Evolutionary conservation across 2,329 filamentous ascomycete species (phyloP), one percentile per base, ranked within the genome.

Genomic region (Colletotrichum echinochloae): DNA sequence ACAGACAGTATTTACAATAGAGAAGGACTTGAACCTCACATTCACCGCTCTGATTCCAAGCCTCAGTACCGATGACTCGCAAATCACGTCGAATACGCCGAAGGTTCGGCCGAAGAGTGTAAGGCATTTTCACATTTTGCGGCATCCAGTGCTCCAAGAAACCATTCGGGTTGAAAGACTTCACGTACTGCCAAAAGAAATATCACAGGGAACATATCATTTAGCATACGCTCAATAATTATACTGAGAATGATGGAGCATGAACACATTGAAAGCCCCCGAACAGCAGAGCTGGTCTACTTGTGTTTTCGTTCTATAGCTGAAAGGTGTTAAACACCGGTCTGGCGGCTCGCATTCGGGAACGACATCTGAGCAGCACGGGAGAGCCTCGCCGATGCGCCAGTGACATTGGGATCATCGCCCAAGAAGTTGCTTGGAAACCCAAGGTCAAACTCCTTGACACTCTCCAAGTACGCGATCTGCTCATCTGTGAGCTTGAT

Each of bases 401-500:
- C 72, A n/a, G 70, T 72, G 35, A 72, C 57, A 5, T 65, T 72
- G 0, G 77, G 72, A 35, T 79, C 79, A 0, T 70, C 71, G 39
- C 78, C 77, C 37, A 87, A 74, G 68, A 86, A 80, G 70, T 77
- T 81, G 75, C 78, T 76, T 0, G 88, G 88, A 77, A 89, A 90
- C 0, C 89, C 88, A 37, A 83, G 37, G 28, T 90, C 86, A 70
- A 91, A 91, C 1, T 81, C 76, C 63, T 80, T 79, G 3, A 86
- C 84, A 5, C 76, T 77, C 73, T 91, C 88, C 72, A 91, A 86
- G 71, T 85, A 83, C 20, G 81, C 77, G 11, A 90, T 81, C 65
- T 91, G 86, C 23, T 87, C 83, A 0, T 84, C 79, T 0, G 83
- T 83, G 62, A 91, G 78, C 37, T 77, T 74, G 48, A 91, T 77